Conservation (phyloP, 2,329 filamentous ascomycete species). For the Neonectria punicea region DNA sequence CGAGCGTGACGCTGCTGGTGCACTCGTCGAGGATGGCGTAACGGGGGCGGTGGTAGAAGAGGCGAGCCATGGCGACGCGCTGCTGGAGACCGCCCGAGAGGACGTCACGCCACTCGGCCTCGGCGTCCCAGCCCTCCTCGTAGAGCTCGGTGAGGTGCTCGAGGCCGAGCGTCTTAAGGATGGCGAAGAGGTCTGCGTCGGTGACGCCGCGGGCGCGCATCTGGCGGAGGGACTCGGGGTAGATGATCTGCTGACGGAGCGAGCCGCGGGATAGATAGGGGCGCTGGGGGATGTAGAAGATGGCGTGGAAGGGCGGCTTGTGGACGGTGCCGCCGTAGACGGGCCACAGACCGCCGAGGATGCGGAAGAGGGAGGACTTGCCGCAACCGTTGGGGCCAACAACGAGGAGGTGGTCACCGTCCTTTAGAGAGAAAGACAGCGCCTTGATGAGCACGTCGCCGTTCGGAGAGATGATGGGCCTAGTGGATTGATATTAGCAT, state of each 20-base stretch:
- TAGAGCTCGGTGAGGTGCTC: conserved; percentile 83
- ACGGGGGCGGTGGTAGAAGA: conserved; percentile 91
- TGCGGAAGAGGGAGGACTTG: conserved; percentile 95
- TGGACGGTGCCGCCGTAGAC: conserved; percentile 94
- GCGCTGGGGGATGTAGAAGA: conserved; percentile 97
- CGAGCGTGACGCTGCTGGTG: conserved; percentile 92
- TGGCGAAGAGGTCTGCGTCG: conserved; percentile 80
- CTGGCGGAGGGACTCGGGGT: conserved; percentile 87
- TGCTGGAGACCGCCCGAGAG: conserved; percentile 94
- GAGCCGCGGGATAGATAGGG: conserved; percentile 93
- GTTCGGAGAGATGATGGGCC: conserved; percentile 94
- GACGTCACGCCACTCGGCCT: conserved; percentile 96
- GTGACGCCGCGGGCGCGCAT: conserved; percentile 88
- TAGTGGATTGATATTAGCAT: conserved; percentile 37
- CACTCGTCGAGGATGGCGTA: conserved; percentile 98
- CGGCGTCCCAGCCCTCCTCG: conserved; percentile 85
- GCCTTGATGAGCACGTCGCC: conserved; percentile 90
- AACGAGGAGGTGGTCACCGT: conserved; percentile 91
- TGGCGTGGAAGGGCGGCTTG: conserved; percentile 90
- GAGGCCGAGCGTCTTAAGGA: conserved; percentile 84
- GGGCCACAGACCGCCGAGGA: conserved; percentile 95
- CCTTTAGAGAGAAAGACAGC: conserved; percentile 86
- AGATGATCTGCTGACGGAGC: conserved; percentile 96
- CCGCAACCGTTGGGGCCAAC: conserved; percentile 97
- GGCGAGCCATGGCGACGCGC: conserved; percentile 92